Evolutionary conservation across 1,284 basidiomycete species (phyloP), one percentile per base, ranked within the genome.

Genomic region (Malassezia psittaci): DNA sequence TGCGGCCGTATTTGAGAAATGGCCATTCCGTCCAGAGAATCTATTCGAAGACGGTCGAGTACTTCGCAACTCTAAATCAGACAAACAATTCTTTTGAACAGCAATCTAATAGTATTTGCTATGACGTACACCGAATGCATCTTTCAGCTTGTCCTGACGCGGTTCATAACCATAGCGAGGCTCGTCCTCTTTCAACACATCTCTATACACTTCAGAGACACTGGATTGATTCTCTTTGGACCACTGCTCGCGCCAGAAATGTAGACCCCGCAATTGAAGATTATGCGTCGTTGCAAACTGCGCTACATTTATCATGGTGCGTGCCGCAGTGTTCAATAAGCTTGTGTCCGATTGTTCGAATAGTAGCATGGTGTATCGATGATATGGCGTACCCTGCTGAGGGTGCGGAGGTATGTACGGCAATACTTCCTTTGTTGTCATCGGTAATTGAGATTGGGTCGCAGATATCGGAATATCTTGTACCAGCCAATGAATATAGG

Each of bases 401-500:
- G 90, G 90, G 67, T 91, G 88, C 4, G 90, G 90, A 3, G 89
- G 86, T 54, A 90, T 77, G 68, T 90, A 93, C 11, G 78, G 75
- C 2, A 86, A 83, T 1, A 85, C 82, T 8, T 32, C 36, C 7
- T 84, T 85, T 48, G 96, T 43, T 18, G 61, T 59, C 51, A 79
- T 82, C 3, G 61, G 53, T 11, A 38, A 44, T 1, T 18, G 19
- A 13, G 21, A 18, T 19, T 49, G 42, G 9, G 33, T 19, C 10
- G 53, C 24, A 0, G 50, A 54, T 2, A 70, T 46, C 19, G 56
- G 54, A 52, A 79, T 82, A 61, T 77, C 88, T 5, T 47, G 50
- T 85, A 87, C 83, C 64, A 93, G 77, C 83, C 88, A 93, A 75
- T 96, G 90, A 32, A 91, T 77, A 69, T 83, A 89, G 3, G 85